Percentiles rank a stretch among this genome's conserved stretches.
Conservation (phyloP, 2,329 filamentous ascomycete genomes). For the Dothiorella sarmentorum region DNA sequence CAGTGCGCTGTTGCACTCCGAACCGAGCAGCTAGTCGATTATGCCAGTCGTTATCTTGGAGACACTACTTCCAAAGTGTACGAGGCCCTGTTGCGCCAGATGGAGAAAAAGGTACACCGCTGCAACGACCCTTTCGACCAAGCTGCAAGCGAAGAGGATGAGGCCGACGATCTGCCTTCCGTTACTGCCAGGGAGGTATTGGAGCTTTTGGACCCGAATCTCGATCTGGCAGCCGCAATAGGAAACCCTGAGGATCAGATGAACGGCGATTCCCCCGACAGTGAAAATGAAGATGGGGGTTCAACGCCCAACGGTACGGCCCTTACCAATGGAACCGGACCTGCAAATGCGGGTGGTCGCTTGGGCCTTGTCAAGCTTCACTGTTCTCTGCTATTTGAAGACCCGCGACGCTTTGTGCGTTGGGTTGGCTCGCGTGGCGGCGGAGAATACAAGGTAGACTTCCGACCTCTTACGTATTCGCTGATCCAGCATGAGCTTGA, state of each 20-base stretch:
- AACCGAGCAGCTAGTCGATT: constrained; percentile 70
- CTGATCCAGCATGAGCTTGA: constrained; percentile 78
- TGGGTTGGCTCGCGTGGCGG: constrained; percentile 61
- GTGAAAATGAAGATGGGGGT: constrained; percentile 35
- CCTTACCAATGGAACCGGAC: neutral
- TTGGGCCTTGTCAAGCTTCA: constrained; percentile 60
- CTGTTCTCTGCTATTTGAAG: constrained; percentile 67
- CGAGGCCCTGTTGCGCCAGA: constrained; percentile 63
- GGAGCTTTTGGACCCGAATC: constrained; percentile 37
- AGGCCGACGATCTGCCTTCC: constrained; percentile 32
- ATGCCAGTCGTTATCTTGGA: constrained; percentile 68
- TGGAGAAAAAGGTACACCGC: constrained; percentile 65
- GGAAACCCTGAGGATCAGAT: constrained; percentile 22
- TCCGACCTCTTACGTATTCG: constrained; percentile 65
- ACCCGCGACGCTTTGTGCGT: constrained; percentile 64
- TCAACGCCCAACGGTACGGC: neutral
- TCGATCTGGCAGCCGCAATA: constrained; percentile 40
- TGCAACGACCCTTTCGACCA: constrained; percentile 58
- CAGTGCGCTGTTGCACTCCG: constrained; percentile 80
- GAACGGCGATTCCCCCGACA: constrained; percentile 28
- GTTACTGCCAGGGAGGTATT: constrained; percentile 42
- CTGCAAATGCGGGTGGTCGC: constrained; percentile 22
- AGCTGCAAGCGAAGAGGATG: constrained; percentile 40
- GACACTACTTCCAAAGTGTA: constrained; percentile 76
- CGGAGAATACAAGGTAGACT: constrained; percentile 81